Percentiles rank a stretch among this genome's conserved stretches.
phyloP scores from a whole-genome alignment of 768 basidiomycete species.

The Suillus americanus region DNA sequence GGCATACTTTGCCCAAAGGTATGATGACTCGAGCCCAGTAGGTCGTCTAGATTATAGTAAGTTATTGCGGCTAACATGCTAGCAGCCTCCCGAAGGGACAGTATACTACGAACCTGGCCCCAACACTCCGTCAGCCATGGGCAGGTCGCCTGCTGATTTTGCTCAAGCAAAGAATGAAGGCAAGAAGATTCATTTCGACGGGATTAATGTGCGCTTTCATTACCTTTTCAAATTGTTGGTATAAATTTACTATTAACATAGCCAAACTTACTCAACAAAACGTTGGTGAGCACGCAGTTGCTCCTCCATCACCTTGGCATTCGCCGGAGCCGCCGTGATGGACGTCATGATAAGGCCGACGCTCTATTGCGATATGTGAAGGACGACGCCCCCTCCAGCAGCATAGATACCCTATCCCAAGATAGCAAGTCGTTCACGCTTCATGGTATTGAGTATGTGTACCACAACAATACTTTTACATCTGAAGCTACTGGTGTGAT shows the following conservation, averaged over 20 bases:
- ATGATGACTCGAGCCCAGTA: background rate
- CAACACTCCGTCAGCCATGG: background rate
- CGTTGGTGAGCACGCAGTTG: background rate
- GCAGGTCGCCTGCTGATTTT: background rate
- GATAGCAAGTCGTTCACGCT: background rate
- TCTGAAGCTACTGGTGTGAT: background rate
- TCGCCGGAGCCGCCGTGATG: background rate
- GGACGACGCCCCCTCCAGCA: background rate
- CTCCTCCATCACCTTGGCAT: background rate
- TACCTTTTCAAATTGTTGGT: no score
- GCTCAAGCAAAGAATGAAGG: background rate
- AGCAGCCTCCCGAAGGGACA: background rate
- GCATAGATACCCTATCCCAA: background rate
- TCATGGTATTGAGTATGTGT: background rate
- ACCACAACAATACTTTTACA: background rate
- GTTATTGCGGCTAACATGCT: no score
- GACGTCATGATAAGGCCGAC: background rate
- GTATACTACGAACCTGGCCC: background rate
- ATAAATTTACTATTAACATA: no score
- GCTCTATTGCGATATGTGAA: background rate
- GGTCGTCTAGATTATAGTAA: no score
- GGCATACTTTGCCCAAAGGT: background rate
- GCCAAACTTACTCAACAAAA: background rate
- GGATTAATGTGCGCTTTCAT: background rate
- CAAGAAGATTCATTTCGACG: background rate